Conservation (phyloP, 176 grass and related monocot species). For the Cenchrus americanus region DNA sequence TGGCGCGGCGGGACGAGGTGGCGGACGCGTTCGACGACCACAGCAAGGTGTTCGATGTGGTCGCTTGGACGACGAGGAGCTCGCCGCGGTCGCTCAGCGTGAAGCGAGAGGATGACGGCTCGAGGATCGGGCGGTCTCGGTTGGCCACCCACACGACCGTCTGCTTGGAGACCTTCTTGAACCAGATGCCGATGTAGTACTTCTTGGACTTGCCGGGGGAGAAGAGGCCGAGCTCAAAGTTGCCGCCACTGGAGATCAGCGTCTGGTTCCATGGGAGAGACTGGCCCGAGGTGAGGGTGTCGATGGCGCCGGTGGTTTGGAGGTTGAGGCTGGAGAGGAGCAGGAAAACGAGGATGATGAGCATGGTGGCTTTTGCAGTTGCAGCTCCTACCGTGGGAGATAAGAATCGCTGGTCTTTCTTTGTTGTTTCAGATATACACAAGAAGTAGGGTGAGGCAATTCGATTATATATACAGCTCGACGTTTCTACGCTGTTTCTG, state of each 20-base stretch:
- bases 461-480: background rate
- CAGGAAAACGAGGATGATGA: conserved; percentile 30
- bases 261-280: conserved; percentile 61
- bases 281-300: conserved; percentile 50
- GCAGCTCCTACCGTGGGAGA: background rate
- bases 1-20: conserved; percentile 29
- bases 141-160: conserved; percentile 68
- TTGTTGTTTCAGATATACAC: conserved; percentile 13
- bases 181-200: conserved; percentile 67
- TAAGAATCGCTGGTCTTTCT: background rate
- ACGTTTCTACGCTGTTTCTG: background rate
- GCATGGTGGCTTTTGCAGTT: conserved; percentile 20
- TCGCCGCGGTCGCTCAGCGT: conserved; percentile 48
- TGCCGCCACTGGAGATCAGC: conserved; percentile 55
- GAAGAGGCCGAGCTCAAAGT: conserved; percentile 73
- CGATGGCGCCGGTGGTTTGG: conserved; percentile 19
- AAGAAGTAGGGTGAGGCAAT: background rate
- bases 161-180: conserved; percentile 56
- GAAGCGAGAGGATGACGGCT: conserved; percentile 46
- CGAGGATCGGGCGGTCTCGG: conserved; percentile 47
- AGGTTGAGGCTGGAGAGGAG: conserved; percentile 30
- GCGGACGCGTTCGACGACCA: conserved; percentile 58
- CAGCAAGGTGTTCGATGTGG: conserved; percentile 37
- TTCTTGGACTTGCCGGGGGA: conserved; percentile 49
- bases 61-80: conserved; percentile 41